A percentile compares a stretch with the other conserved stretches of the same genome.
Conservation (phyloP, 495 filamentous ascomycete species). For the Penicillium daleae region DNA sequence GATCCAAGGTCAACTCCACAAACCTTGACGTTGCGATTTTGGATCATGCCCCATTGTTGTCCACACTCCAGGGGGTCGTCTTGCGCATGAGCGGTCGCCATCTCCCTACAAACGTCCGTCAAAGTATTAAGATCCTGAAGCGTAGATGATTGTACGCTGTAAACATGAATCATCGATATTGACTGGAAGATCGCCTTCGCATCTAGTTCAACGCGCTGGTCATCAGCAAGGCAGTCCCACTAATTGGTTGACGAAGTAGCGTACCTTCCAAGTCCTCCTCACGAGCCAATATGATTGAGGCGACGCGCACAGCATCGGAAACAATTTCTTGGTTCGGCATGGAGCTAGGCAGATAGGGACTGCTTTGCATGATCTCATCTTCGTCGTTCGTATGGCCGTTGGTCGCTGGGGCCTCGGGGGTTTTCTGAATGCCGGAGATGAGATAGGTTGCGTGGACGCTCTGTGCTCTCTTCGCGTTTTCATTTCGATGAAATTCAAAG, state of each 20-base stretch:
- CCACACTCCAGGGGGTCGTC: constrained; percentile 67
- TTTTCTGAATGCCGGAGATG: constrained; percentile 63
- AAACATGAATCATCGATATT: constrained; percentile 79
- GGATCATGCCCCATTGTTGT: constrained; percentile 68
- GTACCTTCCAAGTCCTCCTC: constrained; percentile 80
- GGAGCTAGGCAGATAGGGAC: constrained; percentile 64
- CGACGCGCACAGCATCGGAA: constrained; percentile 42
- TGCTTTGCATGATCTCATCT: constrained; percentile 77
- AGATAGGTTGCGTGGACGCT: constrained; percentile 88
- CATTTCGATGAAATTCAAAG: constrained; percentile 79
- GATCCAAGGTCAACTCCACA: not conserved
- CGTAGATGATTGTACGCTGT: constrained; percentile 75
- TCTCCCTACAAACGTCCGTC: constrained; percentile 66
- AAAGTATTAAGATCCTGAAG: constrained; percentile 78
- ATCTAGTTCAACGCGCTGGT: constrained; percentile 48
- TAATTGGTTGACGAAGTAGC: not conserved
- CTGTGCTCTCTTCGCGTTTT: constrained; percentile 76
- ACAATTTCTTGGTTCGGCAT: constrained; percentile 54
- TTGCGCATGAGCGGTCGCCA: constrained; percentile 51
- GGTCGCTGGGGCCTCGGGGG: constrained; percentile 33
- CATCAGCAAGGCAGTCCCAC: constrained; percentile 13
- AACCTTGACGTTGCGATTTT: constrained; percentile 67
- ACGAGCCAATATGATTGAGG: constrained; percentile 69
- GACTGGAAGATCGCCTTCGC: constrained; percentile 67
- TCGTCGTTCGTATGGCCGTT: constrained; percentile 53